Conservation (phyloP, 306 rosid species). For the Psophocarpus tetragonolobus region DNA sequence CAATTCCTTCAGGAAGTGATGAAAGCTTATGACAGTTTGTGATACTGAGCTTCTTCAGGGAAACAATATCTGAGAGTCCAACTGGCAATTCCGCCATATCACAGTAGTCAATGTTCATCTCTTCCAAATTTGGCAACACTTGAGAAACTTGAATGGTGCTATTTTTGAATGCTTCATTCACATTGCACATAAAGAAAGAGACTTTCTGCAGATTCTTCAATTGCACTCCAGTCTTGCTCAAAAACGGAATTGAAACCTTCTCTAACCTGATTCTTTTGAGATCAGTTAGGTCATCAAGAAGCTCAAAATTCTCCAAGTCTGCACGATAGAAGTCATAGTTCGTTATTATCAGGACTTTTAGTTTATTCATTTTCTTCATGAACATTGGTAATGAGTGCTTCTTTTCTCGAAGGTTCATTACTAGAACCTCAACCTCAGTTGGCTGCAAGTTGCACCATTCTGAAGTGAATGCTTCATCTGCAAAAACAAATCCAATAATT, state of each 20-base stretch:
- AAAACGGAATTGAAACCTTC: slow-evolving; percentile 47
- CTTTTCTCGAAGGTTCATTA: slow-evolving; percentile 46
- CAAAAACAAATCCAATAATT: slow-evolving; percentile 25
- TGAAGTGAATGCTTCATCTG: slow-evolving; percentile 58
- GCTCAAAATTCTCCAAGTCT: slow-evolving; percentile 40
- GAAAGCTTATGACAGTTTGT: slow-evolving; percentile 61
- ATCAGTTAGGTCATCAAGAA: slow-evolving; percentile 31
- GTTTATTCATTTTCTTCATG: slow-evolving; percentile 48
- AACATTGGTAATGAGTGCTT: slow-evolving; percentile 50
- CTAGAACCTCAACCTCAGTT: slow-evolving; percentile 53
- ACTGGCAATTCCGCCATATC: slow-evolving; percentile 50
- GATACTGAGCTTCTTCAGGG: slow-evolving; percentile 52
- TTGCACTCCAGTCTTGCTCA: slow-evolving; percentile 17
- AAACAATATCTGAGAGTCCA: slow-evolving; percentile 37
- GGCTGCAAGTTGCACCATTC: slow-evolving; percentile 55
- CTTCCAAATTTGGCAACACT: slow-evolving; percentile 52
- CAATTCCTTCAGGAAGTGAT: slow-evolving; percentile 52
- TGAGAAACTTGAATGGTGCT: slow-evolving; percentile 35
- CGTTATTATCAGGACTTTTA: slow-evolving; percentile 57
- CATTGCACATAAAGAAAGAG: slow-evolving; percentile 71
- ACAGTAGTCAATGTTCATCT: slow-evolving; percentile 64
- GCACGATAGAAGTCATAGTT: slow-evolving; percentile 46
- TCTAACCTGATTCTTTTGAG: slow-evolving; percentile 60
- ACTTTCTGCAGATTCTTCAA: slow-evolving; percentile 52
- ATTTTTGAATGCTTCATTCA: slow-evolving; percentile 44